Percentiles rank a stretch among this genome's conserved stretches.
These are phyloP conservation scores for Coemansia sp. DNA, from an alignment of 192 early-diverging fungal species.

Conservation along the genomic window DNA sequence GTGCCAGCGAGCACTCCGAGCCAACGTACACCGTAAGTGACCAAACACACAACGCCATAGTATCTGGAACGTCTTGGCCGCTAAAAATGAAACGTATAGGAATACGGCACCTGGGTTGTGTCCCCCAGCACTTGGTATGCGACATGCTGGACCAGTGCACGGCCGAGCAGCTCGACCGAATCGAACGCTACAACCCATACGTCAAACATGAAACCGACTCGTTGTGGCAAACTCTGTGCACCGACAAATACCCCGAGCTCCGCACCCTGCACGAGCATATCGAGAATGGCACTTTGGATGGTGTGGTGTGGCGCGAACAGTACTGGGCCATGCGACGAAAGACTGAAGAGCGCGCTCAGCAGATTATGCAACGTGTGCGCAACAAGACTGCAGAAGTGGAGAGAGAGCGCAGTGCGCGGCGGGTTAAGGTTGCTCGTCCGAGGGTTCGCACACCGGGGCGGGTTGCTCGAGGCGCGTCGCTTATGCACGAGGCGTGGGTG, in stretches of 20 bases:
- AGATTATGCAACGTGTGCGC: conserved; percentile 39
- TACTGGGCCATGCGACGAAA: conserved; percentile 32
- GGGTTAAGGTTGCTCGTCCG: conserved; percentile 15
- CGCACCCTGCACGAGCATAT: conserved; percentile 13
- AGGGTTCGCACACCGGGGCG: neutral
- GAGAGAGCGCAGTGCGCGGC: conserved; percentile 28
- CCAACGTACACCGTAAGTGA: conserved; percentile 35
- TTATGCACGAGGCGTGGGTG: conserved; percentile 33
- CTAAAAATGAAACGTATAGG: neutral
- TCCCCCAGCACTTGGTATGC: conserved; percentile 36
- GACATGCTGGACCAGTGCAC: conserved; percentile 39
- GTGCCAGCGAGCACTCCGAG: conserved; percentile 33
- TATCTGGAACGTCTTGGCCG: no score
- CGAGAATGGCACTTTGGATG: conserved; percentile 7
- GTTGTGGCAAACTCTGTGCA: conserved; percentile 33
- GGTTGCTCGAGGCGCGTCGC: conserved; percentile 13
- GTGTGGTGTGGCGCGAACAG: conserved; percentile 30
- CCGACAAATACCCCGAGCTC: conserved; percentile 19
- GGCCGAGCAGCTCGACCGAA: conserved; percentile 37
- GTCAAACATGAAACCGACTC: conserved; percentile 42
- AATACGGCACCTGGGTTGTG: conserved; percentile 27
- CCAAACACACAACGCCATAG: neutral
- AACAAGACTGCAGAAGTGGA: conserved; percentile 29
- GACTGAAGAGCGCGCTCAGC: conserved; percentile 33
- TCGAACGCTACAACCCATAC: conserved; percentile 47